Evolutionary conservation across 1,139 yeast genomes (phyloP).

Genomic region (Geotrichum armillariae): DNA sequence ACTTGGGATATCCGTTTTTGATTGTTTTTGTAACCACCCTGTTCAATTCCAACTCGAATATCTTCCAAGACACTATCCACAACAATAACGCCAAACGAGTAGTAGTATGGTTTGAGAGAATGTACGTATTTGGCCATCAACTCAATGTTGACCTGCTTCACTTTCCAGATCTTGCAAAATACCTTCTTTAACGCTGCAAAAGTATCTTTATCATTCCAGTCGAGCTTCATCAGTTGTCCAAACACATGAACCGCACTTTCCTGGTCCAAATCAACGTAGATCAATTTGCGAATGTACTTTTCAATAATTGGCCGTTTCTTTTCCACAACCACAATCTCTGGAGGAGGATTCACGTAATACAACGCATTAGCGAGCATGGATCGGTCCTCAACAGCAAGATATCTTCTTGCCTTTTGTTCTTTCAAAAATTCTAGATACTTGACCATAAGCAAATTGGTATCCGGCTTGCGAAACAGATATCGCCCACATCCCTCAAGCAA

Average conservation of each 20-base stretch:
- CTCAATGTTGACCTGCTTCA: constrained; percentile 57
- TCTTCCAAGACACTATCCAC: constrained; percentile 69
- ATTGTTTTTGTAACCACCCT: constrained; percentile 58
- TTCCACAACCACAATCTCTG: constrained; percentile 32
- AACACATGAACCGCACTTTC: constrained; percentile 43
- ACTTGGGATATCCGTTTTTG: constrained; percentile 64
- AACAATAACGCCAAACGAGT: constrained; percentile 46
- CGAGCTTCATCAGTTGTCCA: constrained; percentile 47
- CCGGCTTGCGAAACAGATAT: constrained; percentile 61
- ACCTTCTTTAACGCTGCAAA: constrained; percentile 48
- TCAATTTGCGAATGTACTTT: constrained; percentile 36
- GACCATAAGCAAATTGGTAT: constrained; percentile 58
- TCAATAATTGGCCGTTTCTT: constrained; percentile 36
- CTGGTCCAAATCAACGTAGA: constrained; percentile 49
- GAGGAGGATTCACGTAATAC: constrained; percentile 54
- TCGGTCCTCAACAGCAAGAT: constrained; percentile 56
- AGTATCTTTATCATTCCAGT: constrained; percentile 50
- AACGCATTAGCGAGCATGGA: constrained; percentile 62
- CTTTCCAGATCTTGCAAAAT: constrained; percentile 61
- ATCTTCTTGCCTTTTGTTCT: constrained; percentile 51
- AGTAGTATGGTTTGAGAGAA: constrained; percentile 42
- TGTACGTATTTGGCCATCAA: constrained; percentile 52
- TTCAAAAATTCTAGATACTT: constrained; percentile 62
- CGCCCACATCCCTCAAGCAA: constrained; percentile 77
- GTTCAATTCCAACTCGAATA: constrained; percentile 65